phyloP scores from a whole-genome alignment of 2,329 filamentous ascomycete species.

The Botryotinia convoluta region DNA sequence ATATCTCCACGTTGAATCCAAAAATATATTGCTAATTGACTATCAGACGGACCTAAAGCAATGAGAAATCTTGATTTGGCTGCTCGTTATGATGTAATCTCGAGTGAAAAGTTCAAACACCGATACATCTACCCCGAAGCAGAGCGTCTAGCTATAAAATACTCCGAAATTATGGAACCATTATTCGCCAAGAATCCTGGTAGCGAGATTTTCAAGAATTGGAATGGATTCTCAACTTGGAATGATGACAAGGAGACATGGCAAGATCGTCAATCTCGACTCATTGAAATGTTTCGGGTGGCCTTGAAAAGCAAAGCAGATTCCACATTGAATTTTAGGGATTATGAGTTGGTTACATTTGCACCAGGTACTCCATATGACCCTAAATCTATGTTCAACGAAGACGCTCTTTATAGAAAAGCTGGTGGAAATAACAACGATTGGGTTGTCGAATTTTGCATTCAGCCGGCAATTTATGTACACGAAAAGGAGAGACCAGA shows the following conservation, averaged over 20 bases:
- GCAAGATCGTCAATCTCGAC: constrained; percentile 13
- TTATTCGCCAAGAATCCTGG: constrained; percentile 18
- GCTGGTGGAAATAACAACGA: neutral
- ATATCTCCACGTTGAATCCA: neutral
- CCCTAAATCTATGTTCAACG: constrained; percentile 18
- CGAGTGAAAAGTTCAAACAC: neutral
- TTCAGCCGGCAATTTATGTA: constrained; percentile 2
- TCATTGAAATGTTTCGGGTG: constrained; percentile 18
- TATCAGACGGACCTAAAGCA: constrained; percentile 17
- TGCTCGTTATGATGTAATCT: constrained; percentile 9
- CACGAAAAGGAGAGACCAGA: neutral
- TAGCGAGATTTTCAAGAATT: neutral
- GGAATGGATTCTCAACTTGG: constrained; percentile 22
- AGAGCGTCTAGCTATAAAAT: constrained; percentile 7
- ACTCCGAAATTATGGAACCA: constrained; percentile 23
- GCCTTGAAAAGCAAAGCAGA: constrained; percentile 24
- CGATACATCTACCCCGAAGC: constrained; percentile 1
- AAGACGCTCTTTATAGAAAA: constrained; percentile 12
- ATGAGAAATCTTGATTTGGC: constrained; percentile 24
- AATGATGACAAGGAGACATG: constrained; percentile 12
- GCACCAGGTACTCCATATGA: constrained; percentile 23
- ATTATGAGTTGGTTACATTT: constrained; percentile 24
- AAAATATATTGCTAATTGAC: neutral
- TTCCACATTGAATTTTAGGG: constrained; percentile 23
- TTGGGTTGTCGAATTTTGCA: neutral